Percentiles rank a stretch among this genome's conserved stretches.
Evolutionary conservation across 192 early-diverging fungal genomes (phyloP).

Genomic region (Chytriomyces confervae): DNA sequence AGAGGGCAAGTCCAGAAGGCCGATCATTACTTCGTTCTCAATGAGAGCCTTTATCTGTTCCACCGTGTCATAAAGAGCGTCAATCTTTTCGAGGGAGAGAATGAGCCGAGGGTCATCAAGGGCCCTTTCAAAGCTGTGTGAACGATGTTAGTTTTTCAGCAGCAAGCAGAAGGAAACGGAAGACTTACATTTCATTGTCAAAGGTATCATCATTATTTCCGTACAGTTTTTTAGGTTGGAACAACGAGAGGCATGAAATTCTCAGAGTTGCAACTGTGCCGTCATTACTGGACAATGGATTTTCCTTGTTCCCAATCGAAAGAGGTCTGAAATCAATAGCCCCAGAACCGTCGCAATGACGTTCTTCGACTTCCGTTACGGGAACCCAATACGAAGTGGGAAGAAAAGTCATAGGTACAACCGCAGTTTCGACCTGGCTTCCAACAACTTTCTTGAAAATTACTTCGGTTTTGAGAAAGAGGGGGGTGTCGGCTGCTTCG

Average conservation of each 20-base stretch:
- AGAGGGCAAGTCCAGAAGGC: conserved; percentile 58
- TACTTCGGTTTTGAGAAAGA: conserved; percentile 74
- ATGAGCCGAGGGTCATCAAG: conserved; percentile 41
- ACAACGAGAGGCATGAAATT: conserved; percentile 69
- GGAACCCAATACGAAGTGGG: conserved; percentile 65
- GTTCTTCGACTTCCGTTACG: conserved; percentile 33
- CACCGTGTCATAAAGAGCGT: conserved; percentile 65
- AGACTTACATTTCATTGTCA: conserved; percentile 25
- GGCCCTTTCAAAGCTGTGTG: conserved; percentile 41
- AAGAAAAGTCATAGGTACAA: conserved; percentile 61
- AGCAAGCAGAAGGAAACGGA: conserved; percentile 21
- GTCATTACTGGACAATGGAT: conserved; percentile 70
- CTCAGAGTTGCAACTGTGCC: conserved; percentile 72
- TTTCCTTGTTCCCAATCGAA: conserved; percentile 63
- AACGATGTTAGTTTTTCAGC: conserved; percentile 11
- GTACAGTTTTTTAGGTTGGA: conserved; percentile 44
- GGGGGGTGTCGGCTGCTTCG: conserved; percentile 69
- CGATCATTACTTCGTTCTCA: conserved; percentile 80
- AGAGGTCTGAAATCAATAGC: conserved; percentile 63
- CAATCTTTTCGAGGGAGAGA: conserved; percentile 54
- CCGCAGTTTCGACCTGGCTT: conserved; percentile 47
- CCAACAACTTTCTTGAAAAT: conserved; percentile 58
- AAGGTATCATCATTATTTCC: conserved; percentile 38
- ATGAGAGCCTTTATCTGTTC: conserved; percentile 64
- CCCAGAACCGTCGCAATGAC: not conserved